phyloP scores from a whole-genome alignment of 1,284 basidiomycete species.

The Chondrostereum purpureum region DNA sequence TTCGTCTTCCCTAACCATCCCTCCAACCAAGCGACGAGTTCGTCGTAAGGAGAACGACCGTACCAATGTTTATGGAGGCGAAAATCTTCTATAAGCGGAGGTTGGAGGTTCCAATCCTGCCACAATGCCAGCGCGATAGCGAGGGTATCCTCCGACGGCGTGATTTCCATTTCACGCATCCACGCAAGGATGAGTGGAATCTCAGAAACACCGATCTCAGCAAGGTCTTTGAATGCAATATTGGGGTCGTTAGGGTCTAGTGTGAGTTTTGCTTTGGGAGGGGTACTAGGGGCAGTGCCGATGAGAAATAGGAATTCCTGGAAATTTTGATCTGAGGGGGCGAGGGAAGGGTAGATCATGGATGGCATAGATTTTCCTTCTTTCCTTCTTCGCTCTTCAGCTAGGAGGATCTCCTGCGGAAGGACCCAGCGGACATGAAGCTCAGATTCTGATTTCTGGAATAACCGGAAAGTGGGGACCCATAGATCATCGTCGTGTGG shows the following conservation, averaged over 20 bases:
- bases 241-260: background rate
- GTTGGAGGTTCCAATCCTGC: constrained; percentile 36
- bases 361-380: background rate
- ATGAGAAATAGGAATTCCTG: background rate
- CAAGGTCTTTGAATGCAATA: background rate
- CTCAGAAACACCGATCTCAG: constrained; percentile 30
- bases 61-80: background rate
- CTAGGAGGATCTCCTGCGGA: background rate
- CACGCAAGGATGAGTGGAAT: constrained; percentile 71
- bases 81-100: background rate
- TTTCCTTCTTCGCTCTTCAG: background rate
- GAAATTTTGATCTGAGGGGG: constrained; percentile 1
- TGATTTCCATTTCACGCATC: constrained; percentile 61
- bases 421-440: background rate
- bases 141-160: constrained; percentile 50
- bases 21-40: background rate
- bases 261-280: background rate
- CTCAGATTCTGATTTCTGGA: background rate
- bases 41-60: background rate
- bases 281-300: background rate
- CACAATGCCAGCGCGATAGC: constrained; percentile 63
- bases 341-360: background rate
- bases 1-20: background rate
- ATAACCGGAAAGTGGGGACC: background rate
- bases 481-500: background rate